Percentiles rank a stretch among this genome's conserved stretches.
Conservation (phyloP, 306 rosid genomes). For the Rubus idaeus region DNA sequence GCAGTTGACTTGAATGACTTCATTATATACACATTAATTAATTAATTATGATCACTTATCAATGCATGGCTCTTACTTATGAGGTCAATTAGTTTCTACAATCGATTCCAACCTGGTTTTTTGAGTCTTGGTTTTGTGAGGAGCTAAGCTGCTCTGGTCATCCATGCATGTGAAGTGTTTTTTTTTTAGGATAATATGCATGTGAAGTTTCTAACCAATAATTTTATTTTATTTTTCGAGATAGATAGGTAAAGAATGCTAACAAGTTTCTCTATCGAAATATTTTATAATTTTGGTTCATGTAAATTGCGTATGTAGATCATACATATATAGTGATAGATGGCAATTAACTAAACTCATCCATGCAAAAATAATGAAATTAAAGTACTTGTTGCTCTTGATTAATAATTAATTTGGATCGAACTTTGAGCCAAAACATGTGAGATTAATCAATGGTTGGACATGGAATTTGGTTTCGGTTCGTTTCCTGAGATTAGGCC, state of each 20-base stretch:
- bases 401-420: neutral
- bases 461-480: neutral
- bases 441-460: conserved; percentile 3
- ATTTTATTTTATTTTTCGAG: no score
- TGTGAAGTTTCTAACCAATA: neutral
- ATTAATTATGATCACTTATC: neutral
- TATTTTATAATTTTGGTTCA: no score
- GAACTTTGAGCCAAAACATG: conserved; percentile 9
- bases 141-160: neutral
- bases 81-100: neutral
- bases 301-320: no score
- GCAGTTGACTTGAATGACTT: neutral
- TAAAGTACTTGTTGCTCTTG: neutral
- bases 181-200: no score
- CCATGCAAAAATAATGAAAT: neutral
- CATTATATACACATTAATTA: neutral
- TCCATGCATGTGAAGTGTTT: neutral
- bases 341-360: no score
- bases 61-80: neutral
- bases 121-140: neutral
- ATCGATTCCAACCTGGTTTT: neutral
- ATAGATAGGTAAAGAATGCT: no score
- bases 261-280: no score
- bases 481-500: neutral
- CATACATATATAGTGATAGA: no score